Conservation (phyloP, 78 protist genomes). For the Protostelium mycophagum region DNA sequence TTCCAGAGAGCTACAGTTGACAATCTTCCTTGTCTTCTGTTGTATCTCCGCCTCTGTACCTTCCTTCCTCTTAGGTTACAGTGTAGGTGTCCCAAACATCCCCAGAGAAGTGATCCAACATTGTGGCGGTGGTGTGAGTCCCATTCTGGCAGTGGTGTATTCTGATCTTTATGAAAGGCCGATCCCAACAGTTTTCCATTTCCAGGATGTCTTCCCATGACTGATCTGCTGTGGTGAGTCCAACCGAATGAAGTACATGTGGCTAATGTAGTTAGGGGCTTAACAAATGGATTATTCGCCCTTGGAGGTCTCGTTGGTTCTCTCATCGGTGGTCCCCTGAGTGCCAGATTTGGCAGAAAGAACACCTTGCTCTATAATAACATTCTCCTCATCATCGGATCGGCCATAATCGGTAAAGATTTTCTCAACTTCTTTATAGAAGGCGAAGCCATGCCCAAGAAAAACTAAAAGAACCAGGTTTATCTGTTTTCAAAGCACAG, state of each 20-base stretch:
- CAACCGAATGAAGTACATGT: neutral
- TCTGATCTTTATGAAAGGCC: too few relatives aligned
- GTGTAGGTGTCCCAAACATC: neutral
- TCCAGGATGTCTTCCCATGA: neutral
- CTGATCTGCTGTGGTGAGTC: neutral
- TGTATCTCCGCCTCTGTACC: neutral
- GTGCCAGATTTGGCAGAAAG: neutral
- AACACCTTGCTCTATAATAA: neutral
- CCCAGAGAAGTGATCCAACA: neutral
- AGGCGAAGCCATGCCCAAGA: too few relatives aligned
- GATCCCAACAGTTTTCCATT: neutral
- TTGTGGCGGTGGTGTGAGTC: neutral
- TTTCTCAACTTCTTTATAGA: too few relatives aligned
- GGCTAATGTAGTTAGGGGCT: neutral
- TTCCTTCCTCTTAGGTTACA: neutral
- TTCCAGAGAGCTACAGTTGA: too few relatives aligned
- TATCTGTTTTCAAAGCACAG: too few relatives aligned
- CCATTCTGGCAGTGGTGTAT: neutral
- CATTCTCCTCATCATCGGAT: neutral
- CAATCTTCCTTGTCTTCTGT: too few relatives aligned
- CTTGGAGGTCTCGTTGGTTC: neutral
- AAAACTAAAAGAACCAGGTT: too few relatives aligned
- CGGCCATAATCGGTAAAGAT: too few relatives aligned
- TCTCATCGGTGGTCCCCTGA: neutral
- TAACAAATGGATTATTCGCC: neutral